Evolutionary conservation across 2,329 filamentous ascomycete genomes (phyloP).

Genomic region (Shiraia bambusicola): DNA sequence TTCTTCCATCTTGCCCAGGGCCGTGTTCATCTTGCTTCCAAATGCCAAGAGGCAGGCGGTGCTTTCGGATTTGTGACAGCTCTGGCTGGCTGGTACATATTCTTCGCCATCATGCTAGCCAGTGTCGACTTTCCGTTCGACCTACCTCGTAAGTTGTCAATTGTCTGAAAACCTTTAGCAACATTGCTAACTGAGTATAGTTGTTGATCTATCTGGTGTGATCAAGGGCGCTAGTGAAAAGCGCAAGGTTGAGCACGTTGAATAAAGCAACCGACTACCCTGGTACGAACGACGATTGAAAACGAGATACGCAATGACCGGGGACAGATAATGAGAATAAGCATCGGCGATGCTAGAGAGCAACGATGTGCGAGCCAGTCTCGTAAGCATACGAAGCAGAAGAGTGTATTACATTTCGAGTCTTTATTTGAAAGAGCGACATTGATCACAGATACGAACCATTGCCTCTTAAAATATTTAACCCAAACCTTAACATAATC

Average conservation of each 20-base stretch:
- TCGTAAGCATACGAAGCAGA: too few relatives aligned
- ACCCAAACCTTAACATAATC: too few relatives aligned
- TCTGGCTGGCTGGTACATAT: conserved; percentile 56
- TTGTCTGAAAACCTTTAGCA: background rate
- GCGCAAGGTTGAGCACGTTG: conserved; percentile 25
- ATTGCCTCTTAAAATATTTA: too few relatives aligned
- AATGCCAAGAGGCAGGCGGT: conserved; percentile 47
- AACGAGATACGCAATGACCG: too few relatives aligned
- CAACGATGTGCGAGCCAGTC: too few relatives aligned
- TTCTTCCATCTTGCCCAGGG: conserved; percentile 60
- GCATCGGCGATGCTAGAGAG: too few relatives aligned
- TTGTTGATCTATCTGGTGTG: conserved; percentile 48
- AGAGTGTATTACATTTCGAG: background rate
- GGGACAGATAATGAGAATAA: too few relatives aligned
- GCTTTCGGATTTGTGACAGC: conserved; percentile 53
- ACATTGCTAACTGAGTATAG: conserved; percentile 22
- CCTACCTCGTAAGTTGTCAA: conserved; percentile 44
- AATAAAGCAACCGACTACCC: conserved; percentile 6
- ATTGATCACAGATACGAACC: too few relatives aligned
- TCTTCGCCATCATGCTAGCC: conserved; percentile 56
- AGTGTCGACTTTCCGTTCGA: conserved; percentile 56
- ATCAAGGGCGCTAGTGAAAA: conserved; percentile 49
- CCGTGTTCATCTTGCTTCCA: conserved; percentile 28
- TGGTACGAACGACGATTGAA: too few relatives aligned
- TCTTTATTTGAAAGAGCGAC: too few relatives aligned